phyloP scores from a whole-genome alignment of 73 alveolate species.

The Paramecium pentaurelia region DNA sequence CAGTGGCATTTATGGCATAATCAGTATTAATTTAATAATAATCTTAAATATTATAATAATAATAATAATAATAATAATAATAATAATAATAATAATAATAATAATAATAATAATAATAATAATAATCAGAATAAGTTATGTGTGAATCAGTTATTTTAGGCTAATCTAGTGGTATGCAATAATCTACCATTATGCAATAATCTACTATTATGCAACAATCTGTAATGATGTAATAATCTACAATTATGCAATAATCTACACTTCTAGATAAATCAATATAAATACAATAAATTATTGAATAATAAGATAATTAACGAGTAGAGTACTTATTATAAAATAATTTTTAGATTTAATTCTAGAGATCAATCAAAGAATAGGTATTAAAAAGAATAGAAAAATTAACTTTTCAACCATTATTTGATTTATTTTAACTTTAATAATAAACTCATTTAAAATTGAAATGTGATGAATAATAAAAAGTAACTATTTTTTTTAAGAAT shows the following conservation, averaged over 20 bases:
- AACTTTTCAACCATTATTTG: not conserved
- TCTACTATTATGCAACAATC: not conserved
- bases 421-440: not conserved
- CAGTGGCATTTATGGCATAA: not conserved
- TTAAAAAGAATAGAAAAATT: not conserved
- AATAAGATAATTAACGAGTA: not conserved
- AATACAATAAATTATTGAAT: not conserved
- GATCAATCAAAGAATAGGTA: not conserved
- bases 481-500: not conserved
- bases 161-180: not conserved
- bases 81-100: not conserved
- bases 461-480: not conserved
- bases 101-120: not conserved
- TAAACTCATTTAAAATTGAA: conserved; percentile 24
- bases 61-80: not conserved
- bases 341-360: not conserved
- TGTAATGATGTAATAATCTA: not conserved
- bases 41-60: not conserved
- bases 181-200: not conserved
- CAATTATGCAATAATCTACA: not conserved
- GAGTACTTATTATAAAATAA: not conserved
- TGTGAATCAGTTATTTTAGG: not conserved
- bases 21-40: not conserved
- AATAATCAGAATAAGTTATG: not conserved
- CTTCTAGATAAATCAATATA: not conserved